These are phyloP conservation scores for Myotisia sp. DNA, from an alignment of 2,329 filamentous ascomycete genomes.

Conservation along the genomic window DNA sequence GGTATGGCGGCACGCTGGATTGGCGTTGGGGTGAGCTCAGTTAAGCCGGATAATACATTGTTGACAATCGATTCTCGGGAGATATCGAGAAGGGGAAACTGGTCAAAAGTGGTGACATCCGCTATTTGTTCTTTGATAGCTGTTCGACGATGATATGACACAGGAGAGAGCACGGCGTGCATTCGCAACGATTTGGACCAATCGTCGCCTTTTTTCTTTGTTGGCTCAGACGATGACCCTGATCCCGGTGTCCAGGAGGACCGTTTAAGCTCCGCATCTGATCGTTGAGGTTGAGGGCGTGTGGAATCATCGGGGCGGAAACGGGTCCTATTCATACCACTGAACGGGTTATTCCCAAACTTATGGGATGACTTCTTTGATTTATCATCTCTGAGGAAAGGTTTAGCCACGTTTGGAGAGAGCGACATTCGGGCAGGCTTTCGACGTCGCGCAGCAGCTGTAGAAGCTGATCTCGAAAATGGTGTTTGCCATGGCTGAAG, in stretches of 20 bases:
- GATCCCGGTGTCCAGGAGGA: slow-evolving; percentile 25
- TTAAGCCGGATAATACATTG: slow-evolving; percentile 61
- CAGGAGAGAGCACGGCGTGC: slow-evolving; percentile 62
- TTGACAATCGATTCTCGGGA: slow-evolving; percentile 56
- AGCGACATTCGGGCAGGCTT: slow-evolving; percentile 26
- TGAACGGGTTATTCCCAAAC: slow-evolving; percentile 41
- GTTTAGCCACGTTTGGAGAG: slow-evolving; percentile 26
- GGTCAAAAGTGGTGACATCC: slow-evolving; percentile 62
- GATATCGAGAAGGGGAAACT: slow-evolving; percentile 59
- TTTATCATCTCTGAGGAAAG: slow-evolving; percentile 12
- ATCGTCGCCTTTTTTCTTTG: slow-evolving; percentile 33
- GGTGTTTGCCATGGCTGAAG: slow-evolving; percentile 2
- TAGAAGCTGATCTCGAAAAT: slow-evolving; percentile 1
- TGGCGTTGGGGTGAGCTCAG: slow-evolving; percentile 67
- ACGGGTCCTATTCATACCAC: slow-evolving; percentile 43
- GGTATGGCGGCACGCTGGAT: slow-evolving; percentile 84
- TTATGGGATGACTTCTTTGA: slow-evolving; percentile 27
- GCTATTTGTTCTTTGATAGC: slow-evolving; percentile 47
- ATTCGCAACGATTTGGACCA: slow-evolving; percentile 80
- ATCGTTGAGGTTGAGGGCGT: slow-evolving; percentile 21
- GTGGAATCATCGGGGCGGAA: slow-evolving; percentile 25
- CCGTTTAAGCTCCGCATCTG: slow-evolving; percentile 31
- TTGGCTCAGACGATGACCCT: slow-evolving; percentile 15
- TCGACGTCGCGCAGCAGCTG: slow-evolving; percentile 16
- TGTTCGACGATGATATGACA: slow-evolving; percentile 59